These are phyloP conservation scores for Nitzschia sp. DNA, from an alignment of 108 stramenopile species.

Conservation along the genomic window DNA sequence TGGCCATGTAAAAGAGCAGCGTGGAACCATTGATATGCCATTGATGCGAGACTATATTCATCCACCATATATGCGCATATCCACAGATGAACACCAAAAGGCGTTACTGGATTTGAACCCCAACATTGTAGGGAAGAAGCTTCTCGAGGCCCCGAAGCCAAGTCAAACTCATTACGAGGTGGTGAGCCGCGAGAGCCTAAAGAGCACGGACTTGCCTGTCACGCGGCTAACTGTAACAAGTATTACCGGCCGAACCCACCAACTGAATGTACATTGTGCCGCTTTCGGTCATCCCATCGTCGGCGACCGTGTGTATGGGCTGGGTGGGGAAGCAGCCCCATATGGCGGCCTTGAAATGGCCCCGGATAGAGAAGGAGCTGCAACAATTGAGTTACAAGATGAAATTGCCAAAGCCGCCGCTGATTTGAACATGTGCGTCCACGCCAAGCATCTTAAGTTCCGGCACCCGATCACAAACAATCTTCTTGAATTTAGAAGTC, in stretches of 20 bases:
- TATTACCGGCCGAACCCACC: constrained; percentile 81
- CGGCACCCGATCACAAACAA: constrained; percentile 57
- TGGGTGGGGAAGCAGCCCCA: constrained; percentile 63
- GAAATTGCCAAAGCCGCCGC: constrained; percentile 38
- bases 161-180: constrained; percentile 79
- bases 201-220: constrained; percentile 57
- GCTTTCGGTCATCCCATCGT: constrained; percentile 91
- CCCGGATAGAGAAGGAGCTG: constrained; percentile 35
- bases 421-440: constrained; percentile 62
- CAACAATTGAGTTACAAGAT: constrained; percentile 54
- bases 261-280: constrained; percentile 85
- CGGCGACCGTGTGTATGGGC: constrained; percentile 80
- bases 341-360: constrained; percentile 69
- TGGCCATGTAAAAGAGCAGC: constrained; percentile 64
- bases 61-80: constrained; percentile 82
- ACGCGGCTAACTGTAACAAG: constrained; percentile 72
- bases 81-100: constrained; percentile 75
- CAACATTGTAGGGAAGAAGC: constrained; percentile 64
- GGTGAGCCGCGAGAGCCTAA: constrained; percentile 52
- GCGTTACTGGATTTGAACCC: constrained; percentile 62
- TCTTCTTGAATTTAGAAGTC: constrained; percentile 9
- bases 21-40: constrained; percentile 68
- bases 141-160: constrained; percentile 73
- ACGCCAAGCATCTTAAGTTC: constrained; percentile 78
- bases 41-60: constrained; percentile 80